Conservation (phyloP, 139 green algal genomes). For the Chlamydomonas urium region DNA sequence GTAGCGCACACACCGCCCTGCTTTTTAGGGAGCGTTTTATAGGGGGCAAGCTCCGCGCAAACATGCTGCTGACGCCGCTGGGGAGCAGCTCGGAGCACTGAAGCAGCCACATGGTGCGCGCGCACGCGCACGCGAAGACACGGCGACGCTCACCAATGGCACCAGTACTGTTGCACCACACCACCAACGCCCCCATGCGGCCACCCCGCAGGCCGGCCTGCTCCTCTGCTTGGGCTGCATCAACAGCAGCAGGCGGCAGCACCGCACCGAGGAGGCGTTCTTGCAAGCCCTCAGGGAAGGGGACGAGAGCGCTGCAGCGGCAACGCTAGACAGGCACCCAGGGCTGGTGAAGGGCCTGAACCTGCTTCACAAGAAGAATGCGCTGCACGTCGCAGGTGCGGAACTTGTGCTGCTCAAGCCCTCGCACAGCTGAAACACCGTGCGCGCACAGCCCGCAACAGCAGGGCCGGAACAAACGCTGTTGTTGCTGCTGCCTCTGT, state of each 20-base stretch:
- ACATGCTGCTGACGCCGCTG: too few relatives aligned
- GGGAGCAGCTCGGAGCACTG: too few relatives aligned
- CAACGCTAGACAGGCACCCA: conserved; percentile 1
- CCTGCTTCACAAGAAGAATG: not conserved
- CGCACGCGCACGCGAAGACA: too few relatives aligned
- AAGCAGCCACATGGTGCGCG: too few relatives aligned
- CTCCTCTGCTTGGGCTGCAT: not conserved
- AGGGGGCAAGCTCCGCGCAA: not conserved
- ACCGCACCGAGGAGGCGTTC: too few relatives aligned
- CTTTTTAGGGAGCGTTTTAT: not conserved
- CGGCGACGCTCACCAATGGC: too few relatives aligned
- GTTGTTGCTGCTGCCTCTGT: not conserved
- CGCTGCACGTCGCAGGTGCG: conserved; percentile 1
- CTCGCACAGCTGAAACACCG: too few relatives aligned
- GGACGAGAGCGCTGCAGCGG: not conserved
- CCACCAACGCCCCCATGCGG: not conserved
- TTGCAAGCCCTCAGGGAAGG: conserved; percentile 1
- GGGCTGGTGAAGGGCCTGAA: not conserved
- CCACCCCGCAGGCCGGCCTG: not conserved
- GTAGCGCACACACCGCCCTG: not conserved
- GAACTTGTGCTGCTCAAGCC: not conserved
- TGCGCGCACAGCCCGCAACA: too few relatives aligned
- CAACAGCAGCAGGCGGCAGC: not conserved
- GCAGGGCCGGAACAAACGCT: too few relatives aligned
- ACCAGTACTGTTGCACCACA: too few relatives aligned